Base-by-base conservation (phyloP, 208 protist genomes). In the Herpetomonas samuelpessoai region DNA sequence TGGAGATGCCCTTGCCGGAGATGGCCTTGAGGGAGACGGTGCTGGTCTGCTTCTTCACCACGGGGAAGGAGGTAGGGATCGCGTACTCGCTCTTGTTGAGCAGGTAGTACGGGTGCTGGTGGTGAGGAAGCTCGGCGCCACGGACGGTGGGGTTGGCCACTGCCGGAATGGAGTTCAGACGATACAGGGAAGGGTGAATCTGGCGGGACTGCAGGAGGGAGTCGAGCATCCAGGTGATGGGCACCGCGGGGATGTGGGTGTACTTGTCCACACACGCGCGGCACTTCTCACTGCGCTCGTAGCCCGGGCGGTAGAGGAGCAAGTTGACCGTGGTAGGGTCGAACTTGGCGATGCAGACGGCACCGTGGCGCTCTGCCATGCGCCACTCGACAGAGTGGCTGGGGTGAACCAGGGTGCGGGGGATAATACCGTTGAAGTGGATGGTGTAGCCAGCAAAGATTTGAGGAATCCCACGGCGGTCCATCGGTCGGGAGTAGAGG, bases 381-480 rank as follows among this genome's bases (percentile, higher is more conserved):
- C 89, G 86, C 86, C 89, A 96, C 75, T 96, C 89, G 18, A 93
- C 78, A 14, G 84, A 72, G 61, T 96, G 89, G 62, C 86, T 93
- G 35, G 83, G 86, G 68, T 96, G 89, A 16, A 77, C 63, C 30
- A 93, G 57, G 18, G 76, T 92, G 49, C 83, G 86, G 16, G 89
- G 84, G 60, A 96, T 87, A 47, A 96, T 77, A 26, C 89, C 89
- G 69, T 96, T 96, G 66, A 96, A 96, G 70, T 93, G 83, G n/a
- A 96, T 74, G 12, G 51, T 54, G 69, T 83, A 88, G 24, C 84
- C 86, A 16, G 83, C 63, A 72, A 96, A 96, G 50, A 96, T 85
- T 69, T 96, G 86, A 44, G 86, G 89, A 25, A 91, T 71, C 18
- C 84, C 82, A 19, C 65, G 70, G 52, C 84, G 79, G 38, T 83